A percentile compares a stretch with the other conserved stretches of the same genome.
These are phyloP conservation scores for Pholiota molesta DNA, from an alignment of 768 basidiomycete genomes.

Conservation along the genomic window DNA sequence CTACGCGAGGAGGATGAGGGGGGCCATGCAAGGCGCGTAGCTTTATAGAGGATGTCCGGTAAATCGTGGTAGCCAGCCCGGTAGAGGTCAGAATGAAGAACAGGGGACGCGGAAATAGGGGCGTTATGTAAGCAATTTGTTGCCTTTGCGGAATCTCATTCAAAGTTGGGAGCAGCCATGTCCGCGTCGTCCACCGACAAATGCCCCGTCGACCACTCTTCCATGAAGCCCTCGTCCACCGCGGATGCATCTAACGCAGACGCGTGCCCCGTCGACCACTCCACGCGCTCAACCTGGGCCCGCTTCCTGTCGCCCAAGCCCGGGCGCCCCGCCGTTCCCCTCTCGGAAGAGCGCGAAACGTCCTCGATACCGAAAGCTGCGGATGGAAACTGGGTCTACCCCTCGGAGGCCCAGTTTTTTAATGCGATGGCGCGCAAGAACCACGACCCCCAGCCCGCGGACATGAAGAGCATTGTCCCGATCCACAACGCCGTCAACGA, in stretches of 20 bases:
- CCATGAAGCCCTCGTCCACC: not conserved
- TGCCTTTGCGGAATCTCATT: conserved; percentile 13
- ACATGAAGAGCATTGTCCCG: conserved; percentile 95
- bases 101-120: not conserved
- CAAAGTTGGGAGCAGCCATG: conserved; percentile 32
- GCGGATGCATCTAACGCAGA: conserved; percentile 13
- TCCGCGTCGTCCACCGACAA: conserved; percentile 23
- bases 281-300: conserved; percentile 42
- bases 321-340: conserved; percentile 28
- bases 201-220: conserved; percentile 70
- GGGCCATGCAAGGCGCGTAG: conserved; percentile 5
- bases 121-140: conserved; percentile 19
- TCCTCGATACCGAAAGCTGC: conserved; percentile 85
- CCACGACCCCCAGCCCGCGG: conserved; percentile 81
- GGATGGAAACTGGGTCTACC: conserved; percentile 92
- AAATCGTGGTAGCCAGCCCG: conserved; percentile 10
- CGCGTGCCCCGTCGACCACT: conserved; percentile 47
- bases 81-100: too few relatives aligned
- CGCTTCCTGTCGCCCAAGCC: conserved; percentile 39
- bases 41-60: conserved; percentile 8
- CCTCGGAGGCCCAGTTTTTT: conserved; percentile 98
- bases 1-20: not conserved
- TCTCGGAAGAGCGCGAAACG: conserved; percentile 76
- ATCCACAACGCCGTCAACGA: conserved; percentile 99
- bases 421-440: conserved; percentile 96